Percentiles rank a stretch among this genome's conserved stretches.
Conservation (phyloP, 2,329 filamentous ascomycete species). For the Capronia americana region DNA sequence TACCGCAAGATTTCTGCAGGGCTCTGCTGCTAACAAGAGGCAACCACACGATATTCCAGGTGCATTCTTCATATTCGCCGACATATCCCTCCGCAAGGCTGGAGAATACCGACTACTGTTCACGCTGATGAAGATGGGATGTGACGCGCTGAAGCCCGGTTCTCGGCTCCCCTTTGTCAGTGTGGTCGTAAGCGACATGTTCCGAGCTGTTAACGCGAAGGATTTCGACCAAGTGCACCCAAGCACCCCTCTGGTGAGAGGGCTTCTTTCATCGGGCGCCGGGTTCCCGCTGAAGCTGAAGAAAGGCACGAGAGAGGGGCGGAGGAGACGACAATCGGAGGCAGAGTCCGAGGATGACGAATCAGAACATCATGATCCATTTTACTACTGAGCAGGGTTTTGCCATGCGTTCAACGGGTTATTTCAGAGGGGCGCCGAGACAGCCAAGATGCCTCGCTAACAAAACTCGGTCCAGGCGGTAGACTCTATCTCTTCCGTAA, state of each 20-base stretch:
- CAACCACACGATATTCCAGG: slow-evolving; percentile 43
- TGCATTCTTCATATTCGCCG: slow-evolving; percentile 56
- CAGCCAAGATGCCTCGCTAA: not conserved
- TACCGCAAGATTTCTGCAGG: slow-evolving; percentile 32
- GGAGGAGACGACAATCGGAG: slow-evolving; percentile 26
- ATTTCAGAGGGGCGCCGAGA: not conserved
- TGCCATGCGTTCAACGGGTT: not conserved
- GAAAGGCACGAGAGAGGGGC: slow-evolving; percentile 37
- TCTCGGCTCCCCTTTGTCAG: slow-evolving; percentile 28
- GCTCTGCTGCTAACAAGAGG: slow-evolving; percentile 14
- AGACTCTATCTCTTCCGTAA: not conserved
- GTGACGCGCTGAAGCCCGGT: slow-evolving; percentile 21
- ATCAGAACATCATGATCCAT: slow-evolving; percentile 23
- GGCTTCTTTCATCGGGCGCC: slow-evolving; percentile 38
- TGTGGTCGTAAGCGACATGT: slow-evolving; percentile 33
- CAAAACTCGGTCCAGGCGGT: not conserved
- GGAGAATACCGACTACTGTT: slow-evolving; percentile 55
- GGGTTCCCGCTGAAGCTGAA: slow-evolving; percentile 40
- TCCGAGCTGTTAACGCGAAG: slow-evolving; percentile 41
- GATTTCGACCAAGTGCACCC: slow-evolving; percentile 41
- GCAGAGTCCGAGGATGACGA: slow-evolving; percentile 35
- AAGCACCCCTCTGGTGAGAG: slow-evolving; percentile 40
- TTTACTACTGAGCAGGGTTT: not conserved
- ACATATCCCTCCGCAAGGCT: slow-evolving; percentile 54
- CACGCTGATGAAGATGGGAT: slow-evolving; percentile 50